Conservation (phyloP, 768 basidiomycete species). For the Tricholoma furcatifolium region DNA sequence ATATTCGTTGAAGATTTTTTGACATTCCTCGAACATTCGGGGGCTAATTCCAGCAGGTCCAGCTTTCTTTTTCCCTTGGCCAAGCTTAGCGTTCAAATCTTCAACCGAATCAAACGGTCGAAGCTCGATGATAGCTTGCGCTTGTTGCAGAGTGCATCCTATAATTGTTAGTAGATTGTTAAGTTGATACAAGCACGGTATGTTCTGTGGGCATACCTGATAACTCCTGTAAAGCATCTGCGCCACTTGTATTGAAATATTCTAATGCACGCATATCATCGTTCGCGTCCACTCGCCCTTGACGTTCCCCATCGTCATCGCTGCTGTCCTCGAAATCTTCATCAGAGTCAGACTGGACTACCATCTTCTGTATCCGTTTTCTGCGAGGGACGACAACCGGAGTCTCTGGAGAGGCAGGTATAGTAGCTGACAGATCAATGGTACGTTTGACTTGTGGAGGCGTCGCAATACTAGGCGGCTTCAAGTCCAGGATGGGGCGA, state of each 20-base stretch:
- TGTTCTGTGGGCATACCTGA: conserved; percentile 50
- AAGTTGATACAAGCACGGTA: background rate
- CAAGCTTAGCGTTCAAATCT: conserved; percentile 73
- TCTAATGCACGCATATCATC: conserved; percentile 55
- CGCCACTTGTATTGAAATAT: conserved; percentile 64
- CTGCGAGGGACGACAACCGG: conserved; percentile 43
- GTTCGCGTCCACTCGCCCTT: conserved; percentile 30
- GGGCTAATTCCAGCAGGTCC: conserved; percentile 82
- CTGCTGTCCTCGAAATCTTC: conserved; percentile 50
- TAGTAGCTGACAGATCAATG: conserved; percentile 34
- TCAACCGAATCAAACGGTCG: conserved; percentile 80
- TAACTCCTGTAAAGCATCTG: conserved; percentile 69
- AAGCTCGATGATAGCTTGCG: conserved; percentile 69
- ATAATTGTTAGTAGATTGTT: conserved; percentile 1
- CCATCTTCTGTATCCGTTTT: conserved; percentile 55
- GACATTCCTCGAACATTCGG: conserved; percentile 89
- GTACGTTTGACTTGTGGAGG: conserved; percentile 39
- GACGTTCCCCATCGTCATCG: conserved; percentile 33
- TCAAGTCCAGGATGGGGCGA: conserved; percentile 49
- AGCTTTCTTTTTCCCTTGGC: conserved; percentile 85
- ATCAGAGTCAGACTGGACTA: conserved; percentile 71
- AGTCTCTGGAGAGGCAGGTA: conserved; percentile 29
- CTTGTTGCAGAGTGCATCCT: conserved; percentile 85
- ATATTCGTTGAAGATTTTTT: conserved; percentile 81
- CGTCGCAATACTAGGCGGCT: conserved; percentile 32